phyloP scores from a whole-genome alignment of 1,139 yeast genomes.

The Candida sanyaensis region DNA sequence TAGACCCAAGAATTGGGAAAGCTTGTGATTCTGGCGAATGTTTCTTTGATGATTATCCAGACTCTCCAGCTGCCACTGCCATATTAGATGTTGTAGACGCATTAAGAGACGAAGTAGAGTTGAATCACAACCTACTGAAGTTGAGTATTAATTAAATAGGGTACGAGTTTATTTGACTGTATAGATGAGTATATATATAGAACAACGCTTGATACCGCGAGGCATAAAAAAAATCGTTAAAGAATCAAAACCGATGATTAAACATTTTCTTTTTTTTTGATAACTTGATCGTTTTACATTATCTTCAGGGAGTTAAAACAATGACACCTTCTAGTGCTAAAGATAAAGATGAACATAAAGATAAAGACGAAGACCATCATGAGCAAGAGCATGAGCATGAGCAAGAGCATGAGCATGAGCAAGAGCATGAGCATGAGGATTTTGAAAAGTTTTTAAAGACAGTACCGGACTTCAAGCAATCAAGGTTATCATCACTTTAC shows the following conservation, averaged over 20 bases:
- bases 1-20: slow-evolving; percentile 92
- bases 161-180: no score
- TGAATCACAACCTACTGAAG: slow-evolving; percentile 15
- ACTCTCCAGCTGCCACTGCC: slow-evolving; percentile 91
- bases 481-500: slow-evolving; percentile 63
- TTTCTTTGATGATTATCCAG: slow-evolving; percentile 81
- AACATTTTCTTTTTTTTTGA: no score
- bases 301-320: no score
- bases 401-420: neutral
- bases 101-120: slow-evolving; percentile 48
- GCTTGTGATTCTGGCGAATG: slow-evolving; percentile 89
- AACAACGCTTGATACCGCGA: no score
- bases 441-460: slow-evolving; percentile 18
- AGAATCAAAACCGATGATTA: no score
- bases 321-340: neutral
- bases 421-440: neutral
- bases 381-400: neutral
- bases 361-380: no score
- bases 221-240: no score
- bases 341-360: no score
- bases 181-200: no score
- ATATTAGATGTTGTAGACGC: slow-evolving; percentile 80
- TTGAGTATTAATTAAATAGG: slow-evolving; percentile 9
- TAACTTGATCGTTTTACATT: no score
- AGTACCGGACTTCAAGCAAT: slow-evolving; percentile 37